Evolutionary conservation across 1,139 yeast genomes (phyloP), one percentile per base, ranked within the genome.

Genomic region (Sugiyamaella grinbergsii): DNA sequence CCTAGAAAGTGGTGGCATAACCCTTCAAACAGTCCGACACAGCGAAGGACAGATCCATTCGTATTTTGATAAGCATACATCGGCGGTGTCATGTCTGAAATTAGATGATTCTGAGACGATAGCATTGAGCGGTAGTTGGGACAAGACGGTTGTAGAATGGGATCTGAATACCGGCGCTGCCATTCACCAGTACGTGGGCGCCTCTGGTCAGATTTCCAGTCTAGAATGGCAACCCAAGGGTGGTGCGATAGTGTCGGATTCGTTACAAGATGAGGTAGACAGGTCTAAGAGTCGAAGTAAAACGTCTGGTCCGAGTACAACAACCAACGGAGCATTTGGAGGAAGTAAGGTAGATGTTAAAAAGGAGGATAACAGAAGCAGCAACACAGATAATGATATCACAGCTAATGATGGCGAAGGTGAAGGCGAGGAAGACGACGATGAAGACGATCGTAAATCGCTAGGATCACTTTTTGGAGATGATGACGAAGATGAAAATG

Each of bases 81-180:
- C 82, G 51, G 81, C 96, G 0, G 89, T 93, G 0, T 85, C 95
- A 13, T 83, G 82, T 20, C 66, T 93, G 38, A 74, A 75, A 53
- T 73, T 93, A 53, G 85, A 83, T 62, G 73, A 76, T 33, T 75
- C 74, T 37, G 90, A 87, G 54, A 76, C 77, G 41, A 69, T 73
- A 45, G 80, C 90, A 34, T 65, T 93, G 4, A 84, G 94, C 38
- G 98, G 97, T 0, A 80, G 94, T 4, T 93, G 98, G 95, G 98
- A 93, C 70, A 83, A 81, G 64, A 62, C 64, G 2, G 61, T 71
- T 2, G 71, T 83, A 20, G 80, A 84, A 58, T 91, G 98, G 97
- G 98, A 93, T 69, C 71, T 94, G 48, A 78, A 86, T 57, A 79
- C 85, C 0, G 97, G 98, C 1, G 73, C 75, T 40, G 70, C 78